phyloP scores from a whole-genome alignment of 83 land plant genomes.

The Picea abies region DNA sequence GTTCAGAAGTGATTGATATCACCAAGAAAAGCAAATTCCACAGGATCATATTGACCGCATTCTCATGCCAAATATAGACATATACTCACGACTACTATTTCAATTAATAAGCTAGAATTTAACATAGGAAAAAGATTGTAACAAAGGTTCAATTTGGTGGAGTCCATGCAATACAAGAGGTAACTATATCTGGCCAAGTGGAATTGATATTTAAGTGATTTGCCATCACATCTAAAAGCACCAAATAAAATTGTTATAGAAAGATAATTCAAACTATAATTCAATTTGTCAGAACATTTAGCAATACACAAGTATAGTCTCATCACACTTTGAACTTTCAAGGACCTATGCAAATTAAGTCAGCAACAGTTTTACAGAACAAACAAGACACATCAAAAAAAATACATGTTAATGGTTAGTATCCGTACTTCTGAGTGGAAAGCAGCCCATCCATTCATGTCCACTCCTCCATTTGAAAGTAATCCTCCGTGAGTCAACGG shows the following conservation, averaged over 20 bases:
- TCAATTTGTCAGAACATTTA: conserved; percentile 8
- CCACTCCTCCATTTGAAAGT: conserved; percentile 71
- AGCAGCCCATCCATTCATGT: conserved; percentile 74
- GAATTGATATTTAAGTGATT: not conserved
- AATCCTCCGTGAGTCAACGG: conserved; percentile 82
- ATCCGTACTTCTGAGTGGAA: conserved; percentile 87
- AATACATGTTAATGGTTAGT: conserved; percentile 79
- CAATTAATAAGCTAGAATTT: too few relatives aligned
- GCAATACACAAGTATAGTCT: not conserved
- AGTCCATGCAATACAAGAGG: not conserved
- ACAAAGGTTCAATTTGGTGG: not conserved
- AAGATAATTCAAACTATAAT: not conserved
- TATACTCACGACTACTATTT: too few relatives aligned
- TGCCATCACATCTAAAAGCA: not conserved
- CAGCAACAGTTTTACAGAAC: conserved; percentile 27
- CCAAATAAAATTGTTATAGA: not conserved
- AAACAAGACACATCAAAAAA: conserved; percentile 44
- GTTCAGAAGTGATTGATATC: not conserved
- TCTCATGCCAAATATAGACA: not conserved
- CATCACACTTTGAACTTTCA: not conserved
- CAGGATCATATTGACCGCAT: not conserved
- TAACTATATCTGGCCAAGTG: not conserved
- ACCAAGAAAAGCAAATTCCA: not conserved
- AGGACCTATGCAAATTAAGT: conserved; percentile 10
- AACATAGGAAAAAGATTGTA: too few relatives aligned